Conservation (phyloP, 2,329 filamentous ascomycete genomes). For the Ceratocystis papillata region DNA sequence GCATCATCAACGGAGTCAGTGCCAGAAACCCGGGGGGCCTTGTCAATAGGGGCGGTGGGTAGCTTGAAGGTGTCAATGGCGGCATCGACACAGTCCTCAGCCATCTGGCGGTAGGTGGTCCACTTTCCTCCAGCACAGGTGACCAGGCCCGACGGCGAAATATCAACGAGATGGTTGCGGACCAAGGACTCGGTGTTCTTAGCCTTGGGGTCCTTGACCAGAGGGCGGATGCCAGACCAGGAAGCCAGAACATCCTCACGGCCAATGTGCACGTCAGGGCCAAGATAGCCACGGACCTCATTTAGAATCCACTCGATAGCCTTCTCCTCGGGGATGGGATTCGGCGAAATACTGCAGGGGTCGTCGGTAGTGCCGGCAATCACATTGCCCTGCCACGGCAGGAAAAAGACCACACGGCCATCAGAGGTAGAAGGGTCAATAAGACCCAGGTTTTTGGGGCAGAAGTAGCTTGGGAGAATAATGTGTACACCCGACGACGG, state of each 20-base stretch:
- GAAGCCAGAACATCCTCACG: conserved; percentile 80
- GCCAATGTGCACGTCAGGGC: conserved; percentile 74
- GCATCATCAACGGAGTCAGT: conserved; percentile 60
- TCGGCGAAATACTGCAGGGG: conserved; percentile 57
- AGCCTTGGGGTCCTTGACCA: conserved; percentile 77
- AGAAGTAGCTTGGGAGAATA: conserved; percentile 78
- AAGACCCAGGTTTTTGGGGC: conserved; percentile 73
- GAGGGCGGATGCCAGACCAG: conserved; percentile 77
- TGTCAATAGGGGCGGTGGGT: conserved; percentile 43
- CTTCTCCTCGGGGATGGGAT: conserved; percentile 68
- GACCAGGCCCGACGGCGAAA: conserved; percentile 67
- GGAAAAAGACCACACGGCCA: conserved; percentile 83
- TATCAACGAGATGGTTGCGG: conserved; percentile 72
- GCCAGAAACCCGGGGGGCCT: conserved; percentile 57
- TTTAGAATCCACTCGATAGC: conserved; percentile 82
- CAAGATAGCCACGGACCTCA: conserved; percentile 71
- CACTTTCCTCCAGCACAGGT: conserved; percentile 85
- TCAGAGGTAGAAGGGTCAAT: conserved; percentile 81
- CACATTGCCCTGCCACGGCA: conserved; percentile 87
- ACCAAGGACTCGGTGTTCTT: conserved; percentile 79
- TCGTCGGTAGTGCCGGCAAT: conserved; percentile 83
- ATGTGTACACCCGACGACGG: conserved; percentile 79
- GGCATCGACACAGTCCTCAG: conserved; percentile 76
- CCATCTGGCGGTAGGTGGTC: conserved; percentile 91
- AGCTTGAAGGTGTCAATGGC: conserved; percentile 61